Evolutionary conservation across 2,329 filamentous ascomycete species (phyloP).

Genomic region (Cryphonectria carpinicola): DNA sequence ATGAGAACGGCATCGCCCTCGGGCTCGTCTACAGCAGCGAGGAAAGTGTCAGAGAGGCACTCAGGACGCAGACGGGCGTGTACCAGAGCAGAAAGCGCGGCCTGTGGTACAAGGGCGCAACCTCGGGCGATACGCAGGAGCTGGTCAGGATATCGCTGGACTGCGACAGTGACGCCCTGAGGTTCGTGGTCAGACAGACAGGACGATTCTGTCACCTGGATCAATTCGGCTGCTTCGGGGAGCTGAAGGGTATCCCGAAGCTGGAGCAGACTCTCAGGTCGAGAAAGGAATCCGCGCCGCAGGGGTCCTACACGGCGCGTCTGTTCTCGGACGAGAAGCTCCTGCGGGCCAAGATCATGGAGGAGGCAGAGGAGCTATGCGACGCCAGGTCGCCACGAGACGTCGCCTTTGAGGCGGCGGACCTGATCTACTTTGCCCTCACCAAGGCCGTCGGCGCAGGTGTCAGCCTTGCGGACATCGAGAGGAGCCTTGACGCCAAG

Average conservation of each 20-base stretch:
- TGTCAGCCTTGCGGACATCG: conserved; percentile 85
- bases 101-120: conserved; percentile 95
- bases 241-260: conserved; percentile 77
- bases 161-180: conserved; percentile 91
- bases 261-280: conserved; percentile 85
- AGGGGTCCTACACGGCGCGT: conserved; percentile 90
- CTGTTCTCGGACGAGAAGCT: conserved; percentile 92
- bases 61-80: conserved; percentile 78
- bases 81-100: conserved; percentile 97
- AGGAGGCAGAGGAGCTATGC: conserved; percentile 94
- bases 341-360: conserved; percentile 94
- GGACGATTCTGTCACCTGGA: conserved; percentile 94
- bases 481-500: conserved; percentile 91
- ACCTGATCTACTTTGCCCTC: conserved; percentile 93
- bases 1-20: conserved; percentile 81
- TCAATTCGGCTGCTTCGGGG: conserved; percentile 90
- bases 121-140: conserved; percentile 91
- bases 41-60: conserved; percentile 84
- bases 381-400: conserved; percentile 81
- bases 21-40: conserved; percentile 94
- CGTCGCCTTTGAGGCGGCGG: conserved; percentile 91
- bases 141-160: conserved; percentile 83
- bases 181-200: conserved; percentile 87
- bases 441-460: conserved; percentile 86
- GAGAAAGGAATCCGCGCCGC: conserved; percentile 80